Percentiles rank a stretch among this genome's conserved stretches.
Conservation (phyloP, 192 early-diverging fungal genomes). For the Coemansia sp. region DNA sequence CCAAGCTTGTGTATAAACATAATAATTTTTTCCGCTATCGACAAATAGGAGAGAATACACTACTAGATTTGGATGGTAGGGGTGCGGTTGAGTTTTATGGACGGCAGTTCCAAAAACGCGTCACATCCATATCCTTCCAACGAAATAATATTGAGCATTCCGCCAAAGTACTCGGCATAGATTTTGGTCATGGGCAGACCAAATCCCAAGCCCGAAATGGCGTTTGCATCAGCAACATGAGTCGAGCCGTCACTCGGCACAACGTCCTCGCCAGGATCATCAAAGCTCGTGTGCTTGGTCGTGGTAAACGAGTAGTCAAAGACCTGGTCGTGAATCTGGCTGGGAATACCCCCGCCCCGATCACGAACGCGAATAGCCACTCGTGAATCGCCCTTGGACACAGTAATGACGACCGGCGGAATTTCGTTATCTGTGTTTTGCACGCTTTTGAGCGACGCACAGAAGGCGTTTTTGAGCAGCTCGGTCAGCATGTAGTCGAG, state of each 20-base stretch:
- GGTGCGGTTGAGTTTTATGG: slow-evolving; percentile 16
- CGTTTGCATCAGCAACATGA: background rate
- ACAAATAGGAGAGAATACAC: background rate
- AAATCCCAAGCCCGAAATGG: slow-evolving; percentile 35
- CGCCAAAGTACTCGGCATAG: slow-evolving; percentile 43
- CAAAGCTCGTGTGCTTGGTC: slow-evolving; percentile 55
- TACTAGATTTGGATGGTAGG: slow-evolving; percentile 21
- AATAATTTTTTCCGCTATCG: too few relatives aligned
- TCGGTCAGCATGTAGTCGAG: slow-evolving; percentile 87
- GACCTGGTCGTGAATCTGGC: slow-evolving; percentile 63
- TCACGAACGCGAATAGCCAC: slow-evolving; percentile 81
- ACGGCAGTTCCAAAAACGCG: slow-evolving; percentile 37
- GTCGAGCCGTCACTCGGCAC: slow-evolving; percentile 1
- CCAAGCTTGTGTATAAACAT: too few relatives aligned
- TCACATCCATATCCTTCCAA: slow-evolving; percentile 37
- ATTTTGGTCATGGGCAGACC: slow-evolving; percentile 40
- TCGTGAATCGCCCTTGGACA: slow-evolving; percentile 66
- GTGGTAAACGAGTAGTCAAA: slow-evolving; percentile 93
- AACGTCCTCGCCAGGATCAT: background rate
- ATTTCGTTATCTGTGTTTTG: slow-evolving; percentile 19
- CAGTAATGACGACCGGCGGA: slow-evolving; percentile 76
- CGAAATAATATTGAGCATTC: slow-evolving; percentile 27
- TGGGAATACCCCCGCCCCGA: slow-evolving; percentile 81
- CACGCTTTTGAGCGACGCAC: slow-evolving; percentile 70
- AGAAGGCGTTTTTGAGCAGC: slow-evolving; percentile 79